Percentiles rank a stretch among this genome's conserved stretches.
Conservation (phyloP, 495 filamentous ascomycete species). For the Hypoxylon fuscum region DNA sequence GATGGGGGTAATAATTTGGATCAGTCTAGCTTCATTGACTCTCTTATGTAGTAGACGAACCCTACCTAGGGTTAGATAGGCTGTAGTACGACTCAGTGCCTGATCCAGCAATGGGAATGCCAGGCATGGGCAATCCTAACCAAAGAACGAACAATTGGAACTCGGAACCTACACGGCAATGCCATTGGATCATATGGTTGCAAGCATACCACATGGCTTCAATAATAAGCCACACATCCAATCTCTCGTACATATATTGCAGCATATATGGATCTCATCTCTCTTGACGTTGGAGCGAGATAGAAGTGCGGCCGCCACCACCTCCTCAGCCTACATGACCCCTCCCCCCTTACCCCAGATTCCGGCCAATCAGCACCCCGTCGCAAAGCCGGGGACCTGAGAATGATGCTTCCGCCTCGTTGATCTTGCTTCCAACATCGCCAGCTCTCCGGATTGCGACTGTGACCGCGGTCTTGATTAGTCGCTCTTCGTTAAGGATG, state of each 20-base stretch:
- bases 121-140: slow-evolving; percentile 2
- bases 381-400: slow-evolving; percentile 28
- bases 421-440: slow-evolving; percentile 33
- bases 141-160: slow-evolving; percentile 12
- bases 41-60: slow-evolving; percentile 13
- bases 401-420: slow-evolving; percentile 22
- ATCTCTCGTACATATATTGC: slow-evolving; percentile 1
- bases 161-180: slow-evolving; percentile 27
- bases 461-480: slow-evolving; percentile 39
- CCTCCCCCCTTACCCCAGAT: slow-evolving; percentile 2
- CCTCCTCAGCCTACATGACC: slow-evolving; percentile 17
- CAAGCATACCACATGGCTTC: slow-evolving; percentile 28
- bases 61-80: slow-evolving; percentile 16
- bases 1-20: slow-evolving; percentile 29
- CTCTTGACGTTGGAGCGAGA: slow-evolving; percentile 12
- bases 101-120: slow-evolving; percentile 10
- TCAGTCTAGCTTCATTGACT: slow-evolving; percentile 22
- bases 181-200: slow-evolving; percentile 7
- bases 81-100: slow-evolving; percentile 11
- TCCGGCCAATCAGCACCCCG: slow-evolving; percentile 25
- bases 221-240: slow-evolving; percentile 9
- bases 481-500: slow-evolving; percentile 3
- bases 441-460: slow-evolving; percentile 22
- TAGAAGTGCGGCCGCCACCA: slow-evolving; percentile 15
- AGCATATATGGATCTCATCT: slow-evolving; percentile 1